These are phyloP conservation scores for Athelia psychrophila DNA, from an alignment of 1,284 basidiomycete genomes.

Conservation along the genomic window DNA sequence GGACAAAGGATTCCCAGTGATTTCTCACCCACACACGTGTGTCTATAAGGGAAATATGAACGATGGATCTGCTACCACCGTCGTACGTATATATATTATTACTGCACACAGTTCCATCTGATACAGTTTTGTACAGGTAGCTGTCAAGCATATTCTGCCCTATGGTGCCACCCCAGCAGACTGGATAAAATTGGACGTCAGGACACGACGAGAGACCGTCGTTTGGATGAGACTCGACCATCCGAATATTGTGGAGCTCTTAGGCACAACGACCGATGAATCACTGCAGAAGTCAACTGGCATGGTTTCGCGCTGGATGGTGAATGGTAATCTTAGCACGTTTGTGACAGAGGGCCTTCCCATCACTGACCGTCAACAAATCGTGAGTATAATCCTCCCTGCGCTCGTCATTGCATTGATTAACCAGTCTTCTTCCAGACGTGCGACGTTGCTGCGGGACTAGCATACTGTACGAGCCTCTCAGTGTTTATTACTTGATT, in stretches of 20 bases:
- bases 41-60: too few species aligned
- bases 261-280: neutral
- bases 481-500: neutral
- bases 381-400: too few species aligned
- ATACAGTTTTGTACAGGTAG: too few species aligned
- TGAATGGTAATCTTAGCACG: neutral
- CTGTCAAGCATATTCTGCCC: too few species aligned
- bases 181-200: neutral
- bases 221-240: neutral
- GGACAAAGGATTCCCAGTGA: too few species aligned
- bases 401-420: too few species aligned
- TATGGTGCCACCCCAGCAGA: too few species aligned
- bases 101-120: too few species aligned
- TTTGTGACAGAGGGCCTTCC: neutral
- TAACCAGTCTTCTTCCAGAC: neutral
- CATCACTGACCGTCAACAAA: too few species aligned
- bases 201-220: neutral
- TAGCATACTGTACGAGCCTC: neutral
- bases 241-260: neutral
- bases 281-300: neutral
- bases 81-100: too few species aligned
- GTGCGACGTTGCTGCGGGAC: neutral
- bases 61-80: too few species aligned
- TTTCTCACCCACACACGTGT: too few species aligned
- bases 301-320: neutral